Conservation (phyloP, 2,329 filamentous ascomycete genomes). For the Phaeosphaeriaceae sp. region DNA sequence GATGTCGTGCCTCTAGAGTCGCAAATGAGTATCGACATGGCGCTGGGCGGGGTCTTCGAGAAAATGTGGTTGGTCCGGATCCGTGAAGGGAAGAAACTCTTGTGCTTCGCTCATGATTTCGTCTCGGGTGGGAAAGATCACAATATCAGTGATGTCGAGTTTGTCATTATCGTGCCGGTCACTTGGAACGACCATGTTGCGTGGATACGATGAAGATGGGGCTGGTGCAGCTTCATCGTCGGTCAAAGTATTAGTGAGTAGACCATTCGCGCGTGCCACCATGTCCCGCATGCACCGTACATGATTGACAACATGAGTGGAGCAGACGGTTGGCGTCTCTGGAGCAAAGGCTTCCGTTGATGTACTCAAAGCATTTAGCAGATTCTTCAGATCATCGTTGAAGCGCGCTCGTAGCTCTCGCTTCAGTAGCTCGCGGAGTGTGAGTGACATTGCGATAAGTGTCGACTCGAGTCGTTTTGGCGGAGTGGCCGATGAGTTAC, state of each 20-base stretch:
- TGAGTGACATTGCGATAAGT: slow-evolving; percentile 15
- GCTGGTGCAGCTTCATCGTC: neutral
- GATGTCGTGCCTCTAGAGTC: slow-evolving; percentile 41
- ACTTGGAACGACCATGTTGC: slow-evolving; percentile 24
- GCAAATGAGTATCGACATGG: slow-evolving; percentile 44
- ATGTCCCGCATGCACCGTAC: slow-evolving; percentile 21
- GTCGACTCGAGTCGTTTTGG: slow-evolving; percentile 1
- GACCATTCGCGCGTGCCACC: slow-evolving; percentile 20
- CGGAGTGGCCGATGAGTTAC: neutral
- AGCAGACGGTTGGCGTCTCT: neutral
- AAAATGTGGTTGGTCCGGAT: slow-evolving; percentile 36
- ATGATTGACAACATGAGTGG: slow-evolving; percentile 2
- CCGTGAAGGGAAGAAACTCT: slow-evolving; percentile 41
- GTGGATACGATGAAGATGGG: slow-evolving; percentile 29
- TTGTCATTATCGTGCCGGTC: slow-evolving; percentile 45
- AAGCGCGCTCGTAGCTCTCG: slow-evolving; percentile 26
- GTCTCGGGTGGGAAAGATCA: slow-evolving; percentile 39
- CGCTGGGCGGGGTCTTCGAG: slow-evolving; percentile 29
- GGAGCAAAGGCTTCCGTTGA: slow-evolving; percentile 7
- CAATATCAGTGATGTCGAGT: slow-evolving; percentile 36
- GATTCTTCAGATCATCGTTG: slow-evolving; percentile 21
- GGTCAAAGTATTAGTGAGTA: slow-evolving; percentile 14
- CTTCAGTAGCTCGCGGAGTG: slow-evolving; percentile 26
- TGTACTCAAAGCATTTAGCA: slow-evolving; percentile 15
- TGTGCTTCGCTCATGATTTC: slow-evolving; percentile 50